phyloP scores from a whole-genome alignment of 441 rosid genomes.

The Erodium texanum region DNA sequence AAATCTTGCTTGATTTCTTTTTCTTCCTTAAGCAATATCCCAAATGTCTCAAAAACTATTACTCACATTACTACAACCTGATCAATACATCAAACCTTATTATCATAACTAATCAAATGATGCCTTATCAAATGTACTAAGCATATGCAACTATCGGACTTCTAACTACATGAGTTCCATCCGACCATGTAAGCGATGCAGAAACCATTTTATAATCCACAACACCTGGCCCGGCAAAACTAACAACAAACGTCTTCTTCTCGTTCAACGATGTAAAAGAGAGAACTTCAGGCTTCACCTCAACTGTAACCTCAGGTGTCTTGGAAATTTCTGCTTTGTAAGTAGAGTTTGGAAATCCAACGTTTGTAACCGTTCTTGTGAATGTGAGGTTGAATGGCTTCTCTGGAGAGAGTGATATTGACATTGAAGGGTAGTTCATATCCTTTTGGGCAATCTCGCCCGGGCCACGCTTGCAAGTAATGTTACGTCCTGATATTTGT shows the following conservation, averaged over 20 bases:
- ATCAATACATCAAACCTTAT: too few species aligned
- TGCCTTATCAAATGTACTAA: too few species aligned
- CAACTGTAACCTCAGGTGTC: conserved; percentile 10
- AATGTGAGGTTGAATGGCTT: conserved; percentile 18
- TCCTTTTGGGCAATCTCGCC: conserved; percentile 16
- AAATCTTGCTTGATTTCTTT: too few species aligned
- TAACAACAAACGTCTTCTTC: conserved; percentile 31
- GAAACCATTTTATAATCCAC: conserved; percentile 2
- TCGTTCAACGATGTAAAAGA: conserved; percentile 25
- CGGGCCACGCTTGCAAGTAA: conserved; percentile 12
- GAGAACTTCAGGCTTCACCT: conserved; percentile 28
- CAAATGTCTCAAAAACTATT: too few species aligned
- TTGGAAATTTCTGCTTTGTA: conserved; percentile 22
- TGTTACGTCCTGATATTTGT: conserved; percentile 24
- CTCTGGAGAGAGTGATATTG: conserved; percentile 9
- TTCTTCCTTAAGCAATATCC: too few species aligned
- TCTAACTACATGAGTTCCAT: conserved; percentile 29
- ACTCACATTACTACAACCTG: too few species aligned
- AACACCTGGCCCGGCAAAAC: conserved; percentile 20
- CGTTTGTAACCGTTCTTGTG: conserved; percentile 38
- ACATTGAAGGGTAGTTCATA: conserved; percentile 40
- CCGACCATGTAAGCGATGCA: conserved; percentile 33
- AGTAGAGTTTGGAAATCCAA: conserved; percentile 28
- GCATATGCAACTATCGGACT: conserved; percentile 26
- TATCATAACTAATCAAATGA: too few species aligned